Percentiles rank a stretch among this genome's conserved stretches.
phyloP scores from a whole-genome alignment of 2,329 filamentous ascomycete genomes.

The Sporothrix pseudoabietina region DNA sequence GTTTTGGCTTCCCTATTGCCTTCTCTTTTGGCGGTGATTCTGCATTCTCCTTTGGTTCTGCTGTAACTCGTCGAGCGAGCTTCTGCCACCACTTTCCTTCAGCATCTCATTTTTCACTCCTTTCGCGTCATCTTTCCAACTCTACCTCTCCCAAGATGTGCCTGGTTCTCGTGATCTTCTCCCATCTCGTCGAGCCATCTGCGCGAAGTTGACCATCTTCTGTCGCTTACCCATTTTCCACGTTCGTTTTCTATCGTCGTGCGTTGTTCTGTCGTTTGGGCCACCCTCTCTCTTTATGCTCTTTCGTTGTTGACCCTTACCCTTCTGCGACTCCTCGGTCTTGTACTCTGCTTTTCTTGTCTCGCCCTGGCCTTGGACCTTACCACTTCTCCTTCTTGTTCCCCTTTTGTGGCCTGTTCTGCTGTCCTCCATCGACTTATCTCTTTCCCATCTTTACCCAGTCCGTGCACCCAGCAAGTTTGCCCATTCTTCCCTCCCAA shows the following conservation, averaged over 20 bases:
- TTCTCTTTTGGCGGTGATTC: background rate
- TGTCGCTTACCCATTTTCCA: background rate
- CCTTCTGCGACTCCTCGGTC: background rate
- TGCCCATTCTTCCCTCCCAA: background rate
- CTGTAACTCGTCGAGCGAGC: background rate
- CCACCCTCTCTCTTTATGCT: background rate
- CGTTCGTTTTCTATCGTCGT: background rate
- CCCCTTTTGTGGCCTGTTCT: constrained; percentile 25
- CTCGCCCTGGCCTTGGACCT: background rate
- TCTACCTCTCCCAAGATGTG: background rate
- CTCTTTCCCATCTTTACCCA: constrained; percentile 4
- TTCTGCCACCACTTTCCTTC: background rate
- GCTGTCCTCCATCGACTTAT: constrained; percentile 1
- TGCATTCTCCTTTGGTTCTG: background rate
- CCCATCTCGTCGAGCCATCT: constrained; percentile 20
- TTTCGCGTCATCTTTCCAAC: constrained; percentile 17
- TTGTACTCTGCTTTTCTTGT: background rate
- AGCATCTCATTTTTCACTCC: background rate
- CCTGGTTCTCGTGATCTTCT: constrained; percentile 15
- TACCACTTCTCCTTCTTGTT: background rate
- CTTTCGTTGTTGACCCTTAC: background rate
- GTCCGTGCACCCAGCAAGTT: constrained; percentile 23
- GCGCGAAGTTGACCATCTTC: constrained; percentile 16
- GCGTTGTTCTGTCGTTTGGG: background rate
- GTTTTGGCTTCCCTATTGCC: background rate